Percentiles rank a stretch among this genome's conserved stretches.
phyloP scores from a whole-genome alignment of 2,329 filamentous ascomycete species.

The Sarocladium brachiariae region DNA sequence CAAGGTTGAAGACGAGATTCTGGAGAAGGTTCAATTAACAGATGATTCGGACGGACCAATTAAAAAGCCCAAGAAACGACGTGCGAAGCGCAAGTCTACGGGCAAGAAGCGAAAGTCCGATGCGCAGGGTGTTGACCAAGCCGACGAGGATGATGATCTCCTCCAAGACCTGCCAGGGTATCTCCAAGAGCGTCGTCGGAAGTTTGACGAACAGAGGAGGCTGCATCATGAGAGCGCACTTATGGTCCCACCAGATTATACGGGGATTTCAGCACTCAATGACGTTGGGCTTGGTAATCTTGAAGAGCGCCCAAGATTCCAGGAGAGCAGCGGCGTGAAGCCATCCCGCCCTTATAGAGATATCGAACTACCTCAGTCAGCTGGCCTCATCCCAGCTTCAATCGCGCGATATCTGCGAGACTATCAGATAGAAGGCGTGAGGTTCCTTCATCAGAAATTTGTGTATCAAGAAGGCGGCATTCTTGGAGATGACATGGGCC shows the following conservation, averaged over 20 bases:
- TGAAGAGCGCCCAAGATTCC: constrained; percentile 64
- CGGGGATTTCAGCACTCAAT: constrained; percentile 64
- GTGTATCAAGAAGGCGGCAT: constrained; percentile 88
- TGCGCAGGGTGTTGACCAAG: constrained; percentile 23
- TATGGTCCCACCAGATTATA: constrained; percentile 69
- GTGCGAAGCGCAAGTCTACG: constrained; percentile 22
- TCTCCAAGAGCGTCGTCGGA: constrained; percentile 57
- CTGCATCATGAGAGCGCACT: constrained; percentile 61
- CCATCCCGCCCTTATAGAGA: constrained; percentile 67
- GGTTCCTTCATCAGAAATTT: constrained; percentile 82
- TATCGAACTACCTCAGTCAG: constrained; percentile 66
- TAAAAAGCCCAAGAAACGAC: constrained; percentile 38
- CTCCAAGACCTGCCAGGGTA: constrained; percentile 65
- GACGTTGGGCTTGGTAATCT: constrained; percentile 27
- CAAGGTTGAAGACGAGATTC: constrained; percentile 28
- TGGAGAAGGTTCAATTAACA: constrained; percentile 44
- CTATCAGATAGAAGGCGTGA: constrained; percentile 81
- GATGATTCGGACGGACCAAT: constrained; percentile 58
- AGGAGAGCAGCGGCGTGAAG: constrained; percentile 44
- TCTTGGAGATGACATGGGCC: constrained; percentile 92
- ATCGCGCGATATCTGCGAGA: constrained; percentile 88
- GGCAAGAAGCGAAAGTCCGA: constrained; percentile 20
- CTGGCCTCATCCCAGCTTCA: constrained; percentile 75
- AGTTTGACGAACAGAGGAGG: constrained; percentile 58
- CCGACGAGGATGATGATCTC: constrained; percentile 33